These are phyloP conservation scores for Fistulina hepatica DNA, from an alignment of 1,284 basidiomycete species.

Conservation along the genomic window DNA sequence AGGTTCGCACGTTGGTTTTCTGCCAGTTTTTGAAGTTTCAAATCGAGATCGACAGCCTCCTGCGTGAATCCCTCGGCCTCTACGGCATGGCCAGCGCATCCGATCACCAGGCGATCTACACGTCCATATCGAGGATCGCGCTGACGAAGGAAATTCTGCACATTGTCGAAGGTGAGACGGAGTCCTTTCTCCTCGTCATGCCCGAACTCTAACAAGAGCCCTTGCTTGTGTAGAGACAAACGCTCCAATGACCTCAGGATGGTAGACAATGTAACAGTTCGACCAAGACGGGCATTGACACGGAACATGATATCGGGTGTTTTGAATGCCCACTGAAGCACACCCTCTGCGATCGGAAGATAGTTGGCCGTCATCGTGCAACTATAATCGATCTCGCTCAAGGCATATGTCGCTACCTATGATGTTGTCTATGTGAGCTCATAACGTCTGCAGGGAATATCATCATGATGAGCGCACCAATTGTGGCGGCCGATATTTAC, in stretches of 20 bases:
- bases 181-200: not conserved
- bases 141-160: conserved; percentile 15
- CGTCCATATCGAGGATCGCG: conserved; percentile 16
- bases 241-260: not conserved
- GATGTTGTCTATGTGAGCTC: not conserved
- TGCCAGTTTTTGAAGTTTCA: conserved; percentile 10
- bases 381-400: not conserved
- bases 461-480: not conserved
- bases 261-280: not conserved
- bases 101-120: conserved; percentile 18
- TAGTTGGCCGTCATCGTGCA: not conserved
- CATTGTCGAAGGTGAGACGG: conserved; percentile 16
- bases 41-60: conserved; percentile 12
- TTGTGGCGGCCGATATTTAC: not conserved
- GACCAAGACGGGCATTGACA: not conserved
- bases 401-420: not conserved
- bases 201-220: not conserved
- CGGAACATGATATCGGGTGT: not conserved
- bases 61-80: conserved; percentile 11
- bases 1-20: conserved; percentile 14
- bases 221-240: not conserved
- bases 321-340: not conserved
- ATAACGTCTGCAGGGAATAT: not conserved
- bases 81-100: conserved; percentile 14
- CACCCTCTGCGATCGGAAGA: not conserved